Base-by-base conservation (phyloP, 345 rosid species). In the Aquilaria sinensis region DNA sequence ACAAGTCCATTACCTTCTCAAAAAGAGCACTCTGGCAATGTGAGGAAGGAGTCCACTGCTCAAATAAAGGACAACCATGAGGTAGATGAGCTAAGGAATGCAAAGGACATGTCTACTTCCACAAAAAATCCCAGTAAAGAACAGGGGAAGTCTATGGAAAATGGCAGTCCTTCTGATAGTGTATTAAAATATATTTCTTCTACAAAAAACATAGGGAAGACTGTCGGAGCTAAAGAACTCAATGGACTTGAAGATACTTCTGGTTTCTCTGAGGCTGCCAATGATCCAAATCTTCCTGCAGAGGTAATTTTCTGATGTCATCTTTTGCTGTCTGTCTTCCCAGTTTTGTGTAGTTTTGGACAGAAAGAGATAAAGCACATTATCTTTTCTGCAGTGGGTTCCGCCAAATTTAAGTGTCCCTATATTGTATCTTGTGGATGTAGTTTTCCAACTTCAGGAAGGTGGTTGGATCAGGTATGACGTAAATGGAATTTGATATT, bases 401-500 rank as follows among this genome's bases (percentile, higher is more conserved):
- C 99, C 99, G 56, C 99, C 99, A 56, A 89, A 87, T 80, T 69
- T 95, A 75, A 81, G 88, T 14, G 58, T 80, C 29, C 99, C 96
- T 31, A 58, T 95, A 47, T 81, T 95, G 61, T 97, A 95, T 74
- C 73, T 95, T 74, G 86, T 95, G 30, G 97, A 87, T 75, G 96
- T 85, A 69, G 80, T 95, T 68, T 87, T 95, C 80, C 97, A 89
- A 83, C 88, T 91, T 62, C 96, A 87, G 65, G 99, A 91, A 77
- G 96, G 96, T 70, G 97, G 99, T 61, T 95, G 99, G 99, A 91
- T 95, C 77, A 91, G 99, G 99, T 95, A 74, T 32, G 64, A 37
- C 5, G 23, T 57, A 30, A 37, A 34, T 15, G 55, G 33, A 32
- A 43, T 29, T 3, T 57, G 51, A 43, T 9, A 12, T 50, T 51